Evolutionary conservation across 164 flowering plant species (phyloP), one percentile per base, ranked within the genome.

Genomic region (Vitis cinerea): DNA sequence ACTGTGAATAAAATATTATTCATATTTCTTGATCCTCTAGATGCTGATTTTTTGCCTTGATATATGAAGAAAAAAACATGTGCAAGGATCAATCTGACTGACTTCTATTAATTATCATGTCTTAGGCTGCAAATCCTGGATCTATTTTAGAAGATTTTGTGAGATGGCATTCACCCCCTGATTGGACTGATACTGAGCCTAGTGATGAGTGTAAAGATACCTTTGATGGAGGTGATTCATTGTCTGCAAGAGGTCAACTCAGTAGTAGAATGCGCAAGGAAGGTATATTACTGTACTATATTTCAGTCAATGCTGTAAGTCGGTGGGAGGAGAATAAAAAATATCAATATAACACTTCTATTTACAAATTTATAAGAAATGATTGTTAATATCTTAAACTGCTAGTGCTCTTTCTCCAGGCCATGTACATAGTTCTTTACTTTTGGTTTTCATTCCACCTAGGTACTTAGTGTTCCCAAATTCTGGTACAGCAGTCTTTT

Each of bases 161-260:
- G 13, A 86, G 99, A 83, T 95, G 99, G 99, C 96, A 90, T 75
- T 95, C 99, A 59, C 99, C 99, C 23, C 99, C 98, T 64, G 99
- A 95, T 79, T 95, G 99, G 99, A 77, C 83, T 64, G 90, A 81
- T 69, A 60, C 75, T 60, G 89, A 87, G 62, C 75, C 75, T 49
- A 64, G 60, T 71, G 50, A 67, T 83, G 91, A 81, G 53, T 63
- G 66, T 65, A 68, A 69, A 59, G 88, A 82, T 6, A 59, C 78
- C 59, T 67, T 54, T 67, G 80, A 74, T 67, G 81, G 70, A 30
- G 82, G 61, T 70, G 88, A 84, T 60, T 59, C 72, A 68, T 67
- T 66, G 49, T 84, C 84, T 66, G 67, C 57, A 58, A 87, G 80
- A 84, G 99, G 99, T 73, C 94, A 85, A 75, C 83, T 95, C 56